These are phyloP conservation scores for Xylaria nigripes DNA, from an alignment of 495 filamentous ascomycete species.

Conservation along the genomic window DNA sequence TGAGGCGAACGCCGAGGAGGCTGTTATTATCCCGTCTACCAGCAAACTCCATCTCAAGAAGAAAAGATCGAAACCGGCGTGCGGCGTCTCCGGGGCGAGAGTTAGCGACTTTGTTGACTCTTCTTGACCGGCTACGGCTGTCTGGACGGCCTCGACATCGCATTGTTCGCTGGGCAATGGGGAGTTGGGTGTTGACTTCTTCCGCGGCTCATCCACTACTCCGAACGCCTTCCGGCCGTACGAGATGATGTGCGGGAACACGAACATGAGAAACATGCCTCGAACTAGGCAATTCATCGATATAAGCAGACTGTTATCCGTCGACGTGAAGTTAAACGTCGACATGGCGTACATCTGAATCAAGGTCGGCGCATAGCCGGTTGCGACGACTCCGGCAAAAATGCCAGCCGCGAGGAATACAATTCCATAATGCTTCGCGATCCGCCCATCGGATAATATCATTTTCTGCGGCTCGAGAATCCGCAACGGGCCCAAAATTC, in stretches of 20 bases:
- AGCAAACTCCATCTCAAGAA: constrained; percentile 43
- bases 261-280: constrained; percentile 42
- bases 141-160: constrained; percentile 28
- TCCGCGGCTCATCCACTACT: neutral
- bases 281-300: constrained; percentile 41
- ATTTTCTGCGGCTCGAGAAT: constrained; percentile 39
- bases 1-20: constrained; percentile 37
- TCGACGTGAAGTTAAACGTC: constrained; percentile 41
- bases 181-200: neutral
- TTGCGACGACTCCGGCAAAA: constrained; percentile 46
- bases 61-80: constrained; percentile 41
- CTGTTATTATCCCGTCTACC: constrained; percentile 43
- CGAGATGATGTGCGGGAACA: constrained; percentile 44
- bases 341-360: constrained; percentile 45
- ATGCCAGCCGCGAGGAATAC: constrained; percentile 41
- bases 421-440: constrained; percentile 38
- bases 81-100: constrained; percentile 17
- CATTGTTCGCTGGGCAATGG: constrained; percentile 19
- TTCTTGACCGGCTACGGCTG: constrained; percentile 27
- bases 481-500: constrained; percentile 41
- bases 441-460: constrained; percentile 27
- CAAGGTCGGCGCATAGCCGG: constrained; percentile 41
- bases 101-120: constrained; percentile 29
- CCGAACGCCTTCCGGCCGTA: constrained; percentile 35
- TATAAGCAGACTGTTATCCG: constrained; percentile 43